Evolutionary conservation across 257 asterid genomes (phyloP).

Genomic region (Phtheirospermum japonicum): DNA sequence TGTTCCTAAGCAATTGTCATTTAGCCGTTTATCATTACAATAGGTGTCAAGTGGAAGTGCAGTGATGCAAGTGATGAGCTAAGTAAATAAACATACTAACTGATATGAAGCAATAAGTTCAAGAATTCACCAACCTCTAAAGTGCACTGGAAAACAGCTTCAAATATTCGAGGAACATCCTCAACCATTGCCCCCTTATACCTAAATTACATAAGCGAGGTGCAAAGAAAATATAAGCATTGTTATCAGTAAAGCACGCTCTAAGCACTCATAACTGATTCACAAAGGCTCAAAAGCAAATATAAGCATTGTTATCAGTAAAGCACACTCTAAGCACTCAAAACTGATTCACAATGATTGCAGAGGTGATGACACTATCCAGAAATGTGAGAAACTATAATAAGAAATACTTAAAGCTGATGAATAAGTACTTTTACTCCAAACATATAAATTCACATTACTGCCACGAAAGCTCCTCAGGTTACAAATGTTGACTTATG

Average conservation of each 20-base stretch:
- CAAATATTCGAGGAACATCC: constrained; percentile 86
- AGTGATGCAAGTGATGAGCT: no score
- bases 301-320: constrained; percentile 1
- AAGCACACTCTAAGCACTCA: constrained; percentile 5
- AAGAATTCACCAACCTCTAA: constrained; percentile 60
- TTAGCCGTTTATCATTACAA: no score
- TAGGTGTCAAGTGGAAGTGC: no score
- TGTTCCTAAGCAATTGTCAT: background rate
- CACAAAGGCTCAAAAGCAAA: constrained; percentile 9
- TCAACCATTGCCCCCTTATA: constrained; percentile 80
- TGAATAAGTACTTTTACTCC: constrained; percentile 4
- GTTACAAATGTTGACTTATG: background rate
- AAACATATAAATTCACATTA: constrained; percentile 1
- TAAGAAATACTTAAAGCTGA: constrained; percentile 1
- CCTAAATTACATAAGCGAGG: constrained; percentile 39
- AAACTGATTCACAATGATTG: background rate
- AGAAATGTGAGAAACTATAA: constrained; percentile 12
- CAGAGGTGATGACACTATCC: constrained; percentile 7
- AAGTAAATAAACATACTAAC: background rate
- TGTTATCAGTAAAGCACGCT: background rate
- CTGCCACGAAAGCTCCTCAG: constrained; percentile 5
- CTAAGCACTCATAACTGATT: background rate
- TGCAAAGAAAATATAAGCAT: constrained; percentile 14
- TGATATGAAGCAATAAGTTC: constrained; percentile 1
- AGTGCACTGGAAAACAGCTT: constrained; percentile 91